These are phyloP conservation scores for Fusarium sp. DNA, from an alignment of 2,329 filamentous ascomycete species.

Conservation along the genomic window DNA sequence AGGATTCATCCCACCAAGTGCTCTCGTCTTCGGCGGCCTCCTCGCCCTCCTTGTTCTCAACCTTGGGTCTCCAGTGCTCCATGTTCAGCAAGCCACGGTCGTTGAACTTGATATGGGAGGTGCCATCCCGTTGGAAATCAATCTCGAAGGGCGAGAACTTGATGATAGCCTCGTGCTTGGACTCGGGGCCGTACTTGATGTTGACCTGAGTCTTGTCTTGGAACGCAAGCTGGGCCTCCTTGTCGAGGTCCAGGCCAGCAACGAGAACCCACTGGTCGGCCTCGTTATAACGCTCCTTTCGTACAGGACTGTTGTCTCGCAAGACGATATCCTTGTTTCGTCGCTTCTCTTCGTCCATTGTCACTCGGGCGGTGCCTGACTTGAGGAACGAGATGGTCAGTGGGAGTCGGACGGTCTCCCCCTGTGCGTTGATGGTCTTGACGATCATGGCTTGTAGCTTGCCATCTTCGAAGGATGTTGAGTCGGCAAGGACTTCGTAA, in stretches of 20 bases:
- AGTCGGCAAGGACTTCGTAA: conserved; percentile 78
- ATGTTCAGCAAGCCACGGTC: conserved; percentile 90
- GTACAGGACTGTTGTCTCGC: conserved; percentile 82
- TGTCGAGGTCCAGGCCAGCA: conserved; percentile 80
- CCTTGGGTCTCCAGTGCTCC: conserved; percentile 93
- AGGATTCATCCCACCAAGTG: conserved; percentile 98
- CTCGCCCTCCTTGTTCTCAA: conserved; percentile 71
- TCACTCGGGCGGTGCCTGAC: conserved; percentile 87
- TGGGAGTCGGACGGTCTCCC: conserved; percentile 80
- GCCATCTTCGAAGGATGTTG: conserved; percentile 81
- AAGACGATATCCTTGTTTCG: conserved; percentile 90
- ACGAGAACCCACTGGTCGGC: conserved; percentile 87
- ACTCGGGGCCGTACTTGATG: conserved; percentile 81
- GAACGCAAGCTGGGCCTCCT: conserved; percentile 73
- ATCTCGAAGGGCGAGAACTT: conserved; percentile 84
- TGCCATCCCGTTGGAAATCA: conserved; percentile 86
- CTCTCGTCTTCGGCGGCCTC: conserved; percentile 77
- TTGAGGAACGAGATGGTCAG: conserved; percentile 89
- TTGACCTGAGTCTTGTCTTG: conserved; percentile 76
- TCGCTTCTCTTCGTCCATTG: conserved; percentile 90
- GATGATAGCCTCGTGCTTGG: conserved; percentile 84
- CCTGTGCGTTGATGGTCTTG: conserved; percentile 74
- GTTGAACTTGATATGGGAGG: conserved; percentile 88
- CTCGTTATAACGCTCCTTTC: conserved; percentile 96
- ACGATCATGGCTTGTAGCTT: conserved; percentile 83